Base-by-base conservation (phyloP, 495 filamentous ascomycete species). In the Penicillium argentinense region DNA sequence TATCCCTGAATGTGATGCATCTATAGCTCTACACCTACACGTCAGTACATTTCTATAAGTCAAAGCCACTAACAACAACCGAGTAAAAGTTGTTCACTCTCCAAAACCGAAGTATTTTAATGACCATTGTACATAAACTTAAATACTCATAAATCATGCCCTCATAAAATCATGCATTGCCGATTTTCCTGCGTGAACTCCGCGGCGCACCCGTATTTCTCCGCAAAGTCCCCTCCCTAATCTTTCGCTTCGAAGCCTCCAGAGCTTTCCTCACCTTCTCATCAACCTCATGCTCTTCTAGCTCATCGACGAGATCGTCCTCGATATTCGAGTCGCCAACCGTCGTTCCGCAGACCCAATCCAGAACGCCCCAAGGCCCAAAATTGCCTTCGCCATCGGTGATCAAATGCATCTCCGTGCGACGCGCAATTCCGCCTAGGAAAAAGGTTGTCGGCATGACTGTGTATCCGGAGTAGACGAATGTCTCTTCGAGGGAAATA, bases 391-490 rank as follows among this genome's bases (percentile, higher is more conserved):
- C 67, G 4, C 77, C 84, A 26, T 60, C 60, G 19, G 67, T 68
- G 41, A 79, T 63, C 46, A 86, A 75, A 67, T 97, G 91, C 29
- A 62, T 57, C 46, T 91, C 87, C 2, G 73, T 82, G 24, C 89
- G 75, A 44, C 81, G 73, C 11, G 88, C 80, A 54, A 95, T 84
- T 1, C 90, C 87, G 1, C 83, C 78, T 37, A 96, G 69, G 34
- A 95, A 67, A 22, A 92, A 85, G 1, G 79, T 72, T 1, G 73
- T 86, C 9, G 89, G 89, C 5, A 92, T 69, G 4, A 83, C 64
- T 9, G 69, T 80, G 67, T 95, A 97, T 13, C 91, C 91, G 4
- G 82, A 89, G 66, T 84, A 85, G 2, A 82, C 72, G 47, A 91
- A 77, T 3, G 82, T 83, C 53, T 95, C 89, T 53, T 95, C 88